Conservation (phyloP, 2,329 filamentous ascomycete species). For the Alternaria rosae region DNA sequence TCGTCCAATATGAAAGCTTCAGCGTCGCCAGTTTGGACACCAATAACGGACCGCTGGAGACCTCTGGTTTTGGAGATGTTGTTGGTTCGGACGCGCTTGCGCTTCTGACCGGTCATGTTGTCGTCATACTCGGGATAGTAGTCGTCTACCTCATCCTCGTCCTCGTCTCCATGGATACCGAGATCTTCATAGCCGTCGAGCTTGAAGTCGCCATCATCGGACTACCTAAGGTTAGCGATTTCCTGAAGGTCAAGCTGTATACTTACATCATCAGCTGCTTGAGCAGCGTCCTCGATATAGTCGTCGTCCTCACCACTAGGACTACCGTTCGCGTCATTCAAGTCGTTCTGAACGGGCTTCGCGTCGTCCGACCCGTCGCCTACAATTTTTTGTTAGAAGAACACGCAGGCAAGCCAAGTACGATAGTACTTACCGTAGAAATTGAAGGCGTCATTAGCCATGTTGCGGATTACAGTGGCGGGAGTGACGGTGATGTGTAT, state of each 20-base stretch:
- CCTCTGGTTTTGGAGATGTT: slow-evolving; percentile 7
- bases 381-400: slow-evolving; percentile 9
- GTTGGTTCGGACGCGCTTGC: slow-evolving; percentile 23
- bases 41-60: slow-evolving; percentile 18
- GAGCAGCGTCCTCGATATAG: slow-evolving; percentile 6
- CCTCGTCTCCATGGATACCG: slow-evolving; percentile 5
- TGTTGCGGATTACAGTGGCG: slow-evolving; percentile 4
- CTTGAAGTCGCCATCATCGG: slow-evolving; percentile 24
- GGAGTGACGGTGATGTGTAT: neutral
- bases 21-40: slow-evolving; percentile 18
- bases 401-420: neutral
- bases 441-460: slow-evolving; percentile 22
- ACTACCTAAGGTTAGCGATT: slow-evolving; percentile 13
- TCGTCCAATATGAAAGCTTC: slow-evolving; percentile 36
- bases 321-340: slow-evolving; percentile 12
- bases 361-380: slow-evolving; percentile 20
- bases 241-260: neutral
- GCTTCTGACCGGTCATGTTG: slow-evolving; percentile 15
- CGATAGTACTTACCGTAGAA: slow-evolving; percentile 21
- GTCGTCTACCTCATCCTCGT: slow-evolving; percentile 13
- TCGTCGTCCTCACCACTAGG: slow-evolving; percentile 15
- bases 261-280: slow-evolving; percentile 14
- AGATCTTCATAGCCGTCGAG: slow-evolving; percentile 27
- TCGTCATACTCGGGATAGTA: slow-evolving; percentile 16
- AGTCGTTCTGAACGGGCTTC: slow-evolving; percentile 6